Evolutionary conservation across 129 eudicot species (phyloP).

Genomic region (Ambrosia trifida): DNA sequence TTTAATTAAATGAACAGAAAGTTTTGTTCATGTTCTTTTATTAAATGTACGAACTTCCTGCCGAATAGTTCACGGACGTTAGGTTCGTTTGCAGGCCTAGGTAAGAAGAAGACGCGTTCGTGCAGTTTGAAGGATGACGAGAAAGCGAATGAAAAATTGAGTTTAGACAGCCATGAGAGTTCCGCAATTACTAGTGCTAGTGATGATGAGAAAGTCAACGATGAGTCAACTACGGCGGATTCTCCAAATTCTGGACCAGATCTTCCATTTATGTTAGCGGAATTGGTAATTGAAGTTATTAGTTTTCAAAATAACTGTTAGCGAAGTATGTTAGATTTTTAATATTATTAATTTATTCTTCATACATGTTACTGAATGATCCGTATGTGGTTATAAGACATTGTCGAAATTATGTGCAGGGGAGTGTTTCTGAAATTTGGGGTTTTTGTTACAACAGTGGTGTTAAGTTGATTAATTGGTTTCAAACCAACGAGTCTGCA

Average conservation of each 20-base stretch:
- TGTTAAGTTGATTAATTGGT: slow-evolving; percentile 37
- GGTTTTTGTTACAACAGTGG: slow-evolving; percentile 14
- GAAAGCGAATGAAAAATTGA: background rate
- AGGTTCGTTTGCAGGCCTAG: too few relatives aligned
- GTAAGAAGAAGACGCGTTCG: slow-evolving; percentile 28
- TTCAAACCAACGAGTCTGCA: slow-evolving; percentile 41
- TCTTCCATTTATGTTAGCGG: slow-evolving; percentile 39
- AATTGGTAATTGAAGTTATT: slow-evolving; percentile 49
- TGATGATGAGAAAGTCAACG: background rate
- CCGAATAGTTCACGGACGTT: background rate
- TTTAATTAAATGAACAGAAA: too few relatives aligned
- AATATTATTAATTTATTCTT: slow-evolving; percentile 34
- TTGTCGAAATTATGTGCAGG: slow-evolving; percentile 23
- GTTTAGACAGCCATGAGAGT: slow-evolving; percentile 10
- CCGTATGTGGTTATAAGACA: slow-evolving; percentile 43
- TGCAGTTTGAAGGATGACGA: slow-evolving; percentile 17
- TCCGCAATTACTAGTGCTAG: slow-evolving; percentile 37
- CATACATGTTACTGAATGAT: slow-evolving; percentile 54
- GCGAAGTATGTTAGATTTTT: slow-evolving; percentile 48
- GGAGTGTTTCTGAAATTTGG: slow-evolving; percentile 22
- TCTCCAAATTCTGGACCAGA: slow-evolving; percentile 20
- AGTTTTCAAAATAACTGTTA: slow-evolving; percentile 46
- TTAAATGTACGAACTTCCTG: too few relatives aligned
- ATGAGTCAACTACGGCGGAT: slow-evolving; percentile 24
- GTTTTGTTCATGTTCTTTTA: too few relatives aligned